Percentiles rank a stretch among this genome's conserved stretches.
Evolutionary conservation across 1,284 basidiomycete species (phyloP).

Genomic region (Stygiomarasmius scandens): DNA sequence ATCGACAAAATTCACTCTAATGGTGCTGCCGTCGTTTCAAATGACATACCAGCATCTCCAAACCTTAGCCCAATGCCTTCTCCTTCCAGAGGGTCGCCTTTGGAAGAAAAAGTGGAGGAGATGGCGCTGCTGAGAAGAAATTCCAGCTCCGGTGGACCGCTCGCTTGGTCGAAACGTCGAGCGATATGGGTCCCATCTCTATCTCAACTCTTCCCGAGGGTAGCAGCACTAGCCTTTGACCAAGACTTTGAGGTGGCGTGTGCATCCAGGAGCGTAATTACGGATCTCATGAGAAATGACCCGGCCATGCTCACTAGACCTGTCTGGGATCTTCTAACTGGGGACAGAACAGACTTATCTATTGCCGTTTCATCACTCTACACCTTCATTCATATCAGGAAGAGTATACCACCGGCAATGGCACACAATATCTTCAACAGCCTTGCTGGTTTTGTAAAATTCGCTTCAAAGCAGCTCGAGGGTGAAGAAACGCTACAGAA

Average conservation of each 20-base stretch:
- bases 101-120: constrained; percentile 30
- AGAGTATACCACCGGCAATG: constrained; percentile 62
- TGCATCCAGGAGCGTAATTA: constrained; percentile 57
- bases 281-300: constrained; percentile 80
- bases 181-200: constrained; percentile 68
- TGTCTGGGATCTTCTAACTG: constrained; percentile 60
- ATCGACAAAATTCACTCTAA: constrained; percentile 49
- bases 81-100: constrained; percentile 32
- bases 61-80: constrained; percentile 33
- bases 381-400: constrained; percentile 56
- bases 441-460: constrained; percentile 71
- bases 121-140: constrained; percentile 50
- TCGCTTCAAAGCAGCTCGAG: constrained; percentile 49
- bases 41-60: constrained; percentile 21
- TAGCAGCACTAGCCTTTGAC: constrained; percentile 57
- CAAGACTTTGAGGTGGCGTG: constrained; percentile 55
- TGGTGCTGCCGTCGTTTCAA: neutral
- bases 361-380: constrained; percentile 52
- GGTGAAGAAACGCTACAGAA: constrained; percentile 46
- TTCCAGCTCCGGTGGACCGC: constrained; percentile 51
- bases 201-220: constrained; percentile 51
- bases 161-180: constrained; percentile 53
- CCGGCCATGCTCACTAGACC: constrained; percentile 66
- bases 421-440: constrained; percentile 72
- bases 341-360: constrained; percentile 48